phyloP scores from a whole-genome alignment of 139 green algal genomes.

The Yamagishiella unicocca region DNA sequence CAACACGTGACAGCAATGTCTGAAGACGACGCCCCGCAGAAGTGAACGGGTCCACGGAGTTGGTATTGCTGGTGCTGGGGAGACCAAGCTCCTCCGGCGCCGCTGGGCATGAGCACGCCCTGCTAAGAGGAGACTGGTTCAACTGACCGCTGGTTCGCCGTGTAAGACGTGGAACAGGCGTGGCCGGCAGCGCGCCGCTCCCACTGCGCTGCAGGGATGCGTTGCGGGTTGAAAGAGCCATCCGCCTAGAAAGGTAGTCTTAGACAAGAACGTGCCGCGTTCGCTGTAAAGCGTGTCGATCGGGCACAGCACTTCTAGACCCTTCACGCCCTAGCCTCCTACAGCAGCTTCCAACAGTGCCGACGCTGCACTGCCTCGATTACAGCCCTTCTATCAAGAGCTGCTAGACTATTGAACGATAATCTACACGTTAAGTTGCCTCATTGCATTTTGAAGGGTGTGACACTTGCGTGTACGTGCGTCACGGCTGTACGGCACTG shows the following conservation, averaged over 20 bases:
- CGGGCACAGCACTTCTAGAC: too few species aligned
- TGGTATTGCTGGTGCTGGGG: background rate
- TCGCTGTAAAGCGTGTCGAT: too few species aligned
- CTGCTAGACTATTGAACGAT: too few species aligned
- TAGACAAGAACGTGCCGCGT: background rate
- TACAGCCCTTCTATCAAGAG: too few species aligned
- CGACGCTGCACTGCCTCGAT: too few species aligned
- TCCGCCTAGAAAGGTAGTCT: background rate
- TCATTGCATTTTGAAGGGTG: too few species aligned
- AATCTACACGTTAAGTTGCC: too few species aligned
- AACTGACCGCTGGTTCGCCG: background rate
- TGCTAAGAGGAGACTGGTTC: background rate
- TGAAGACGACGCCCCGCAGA: slow-evolving; percentile 29
- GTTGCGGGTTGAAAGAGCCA: background rate
- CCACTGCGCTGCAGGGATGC: background rate
- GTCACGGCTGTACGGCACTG: too few species aligned
- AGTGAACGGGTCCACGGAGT: slow-evolving; percentile 8
- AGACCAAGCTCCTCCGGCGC: background rate
- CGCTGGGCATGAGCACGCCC: background rate
- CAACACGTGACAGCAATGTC: slow-evolving; percentile 24
- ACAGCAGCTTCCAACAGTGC: too few species aligned
- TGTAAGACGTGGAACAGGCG: background rate
- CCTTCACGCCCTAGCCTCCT: too few species aligned
- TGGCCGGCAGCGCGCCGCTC: background rate
- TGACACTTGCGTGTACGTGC: too few species aligned